These are phyloP conservation scores for Hymenoscyphus fructigenus DNA, from an alignment of 2,329 filamentous ascomycete genomes.

Conservation along the genomic window DNA sequence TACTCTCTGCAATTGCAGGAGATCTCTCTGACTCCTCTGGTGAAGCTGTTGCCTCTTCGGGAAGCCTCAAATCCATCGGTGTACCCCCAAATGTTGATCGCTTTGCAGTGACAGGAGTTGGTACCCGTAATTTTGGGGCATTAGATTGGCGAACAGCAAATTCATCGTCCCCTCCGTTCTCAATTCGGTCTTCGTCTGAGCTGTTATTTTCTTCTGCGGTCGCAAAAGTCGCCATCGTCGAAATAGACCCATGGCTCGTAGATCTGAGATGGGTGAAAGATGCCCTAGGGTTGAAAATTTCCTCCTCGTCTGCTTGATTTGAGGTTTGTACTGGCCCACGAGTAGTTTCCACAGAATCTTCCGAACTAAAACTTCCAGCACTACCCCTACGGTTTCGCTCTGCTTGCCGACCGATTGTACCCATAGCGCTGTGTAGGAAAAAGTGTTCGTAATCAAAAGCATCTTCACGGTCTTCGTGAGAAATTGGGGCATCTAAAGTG, in stretches of 20 bases:
- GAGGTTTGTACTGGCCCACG: conserved; percentile 44
- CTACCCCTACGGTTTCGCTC: conserved; percentile 45
- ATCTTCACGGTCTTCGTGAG: conserved; percentile 90
- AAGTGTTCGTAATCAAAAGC: conserved; percentile 97
- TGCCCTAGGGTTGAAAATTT: conserved; percentile 21
- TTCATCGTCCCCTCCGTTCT: conserved; percentile 40
- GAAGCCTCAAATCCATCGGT: conserved; percentile 13
- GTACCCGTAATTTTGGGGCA: conserved; percentile 6
- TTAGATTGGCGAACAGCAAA: conserved; percentile 39
- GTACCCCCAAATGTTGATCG: conserved; percentile 32
- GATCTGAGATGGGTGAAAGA: conserved; percentile 45
- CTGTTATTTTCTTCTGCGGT: conserved; percentile 57
- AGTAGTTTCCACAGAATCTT: conserved; percentile 62
- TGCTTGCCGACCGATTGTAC: conserved; percentile 63
- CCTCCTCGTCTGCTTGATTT: conserved; percentile 15
- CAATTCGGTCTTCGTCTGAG: conserved; percentile 29
- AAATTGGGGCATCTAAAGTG: conserved; percentile 57
- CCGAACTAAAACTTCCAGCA: conserved; percentile 55
- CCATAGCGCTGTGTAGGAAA: conserved; percentile 89
- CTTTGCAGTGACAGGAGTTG: conserved; percentile 27
- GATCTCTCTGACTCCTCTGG: conserved; percentile 16
- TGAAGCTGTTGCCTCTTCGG: conserved; percentile 14
- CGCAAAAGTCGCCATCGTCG: conserved; percentile 61
- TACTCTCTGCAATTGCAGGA: conserved; percentile 9
- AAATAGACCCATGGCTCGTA: conserved; percentile 58